Percentiles rank a stretch among this genome's conserved stretches.
phyloP scores from a whole-genome alignment of 208 protist genomes.

The Trypanosoma rangeli region DNA sequence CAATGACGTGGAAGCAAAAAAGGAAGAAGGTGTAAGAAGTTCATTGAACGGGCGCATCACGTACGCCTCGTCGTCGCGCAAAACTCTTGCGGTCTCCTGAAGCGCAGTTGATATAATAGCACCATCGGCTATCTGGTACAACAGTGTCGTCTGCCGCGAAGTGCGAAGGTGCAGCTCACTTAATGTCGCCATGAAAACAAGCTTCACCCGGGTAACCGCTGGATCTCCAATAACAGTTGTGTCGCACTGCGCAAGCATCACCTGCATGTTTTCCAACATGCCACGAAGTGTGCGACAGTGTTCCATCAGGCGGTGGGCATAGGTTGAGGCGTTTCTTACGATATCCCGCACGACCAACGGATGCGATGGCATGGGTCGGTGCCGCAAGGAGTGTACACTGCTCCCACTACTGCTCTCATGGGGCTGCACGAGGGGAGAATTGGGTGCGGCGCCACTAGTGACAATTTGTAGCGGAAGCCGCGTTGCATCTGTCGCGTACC shows the following conservation, averaged over 20 bases:
- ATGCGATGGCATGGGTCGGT: background rate
- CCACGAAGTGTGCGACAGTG: conserved; percentile 44
- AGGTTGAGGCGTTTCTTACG: conserved; percentile 36
- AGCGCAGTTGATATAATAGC: conserved; percentile 24
- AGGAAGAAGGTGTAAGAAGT: conserved; percentile 25
- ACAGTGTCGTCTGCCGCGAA: conserved; percentile 35
- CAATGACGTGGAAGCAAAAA: background rate
- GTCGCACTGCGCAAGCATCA: conserved; percentile 25
- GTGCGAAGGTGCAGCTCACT: conserved; percentile 60
- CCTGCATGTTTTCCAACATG: conserved; percentile 33
- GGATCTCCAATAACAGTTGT: background rate
- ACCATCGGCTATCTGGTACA: conserved; percentile 37
- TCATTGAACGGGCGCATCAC: conserved; percentile 61
- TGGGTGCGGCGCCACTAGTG: background rate
- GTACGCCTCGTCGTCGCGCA: conserved; percentile 49
- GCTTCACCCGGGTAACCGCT: conserved; percentile 22
- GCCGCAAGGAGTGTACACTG: background rate
- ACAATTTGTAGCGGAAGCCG: background rate
- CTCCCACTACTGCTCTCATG: conserved; percentile 8
- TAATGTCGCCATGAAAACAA: conserved; percentile 40
- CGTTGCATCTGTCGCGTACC: background rate
- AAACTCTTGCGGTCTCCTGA: conserved; percentile 38
- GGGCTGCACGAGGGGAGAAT: background rate
- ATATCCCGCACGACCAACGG: conserved; percentile 37
- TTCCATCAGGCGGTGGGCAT: conserved; percentile 43